Percentiles rank a stretch among this genome's conserved stretches.
phyloP scores from a whole-genome alignment of 257 asterid genomes.

The Fraxinus pennsylvanica region DNA sequence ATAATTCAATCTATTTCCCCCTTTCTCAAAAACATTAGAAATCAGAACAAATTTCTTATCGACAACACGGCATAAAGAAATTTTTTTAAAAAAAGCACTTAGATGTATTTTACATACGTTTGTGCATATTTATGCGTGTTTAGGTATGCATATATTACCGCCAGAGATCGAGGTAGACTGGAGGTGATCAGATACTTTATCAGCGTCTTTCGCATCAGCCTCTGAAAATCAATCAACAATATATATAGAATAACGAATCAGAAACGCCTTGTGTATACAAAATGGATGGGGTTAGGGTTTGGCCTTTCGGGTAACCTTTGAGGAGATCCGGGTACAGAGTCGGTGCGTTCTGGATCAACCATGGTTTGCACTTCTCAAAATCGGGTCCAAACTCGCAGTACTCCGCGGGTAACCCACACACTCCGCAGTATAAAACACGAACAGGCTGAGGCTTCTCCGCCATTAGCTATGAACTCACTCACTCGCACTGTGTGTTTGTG shows the following conservation, averaged over 20 bases:
- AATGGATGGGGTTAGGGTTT: constrained; percentile 25
- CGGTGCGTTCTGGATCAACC: constrained; percentile 81
- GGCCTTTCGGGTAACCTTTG: constrained; percentile 48
- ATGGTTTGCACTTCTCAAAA: constrained; percentile 91
- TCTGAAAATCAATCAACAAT: constrained; percentile 37
- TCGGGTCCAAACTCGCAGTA: constrained; percentile 93
- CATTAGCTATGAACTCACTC: constrained; percentile 39
- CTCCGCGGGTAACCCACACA: constrained; percentile 89
- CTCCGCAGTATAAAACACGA: constrained; percentile 71
- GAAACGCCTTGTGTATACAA: neutral
- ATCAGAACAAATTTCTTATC: neutral
- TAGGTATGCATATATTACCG: constrained; percentile 38
- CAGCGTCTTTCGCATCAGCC: constrained; percentile 62
- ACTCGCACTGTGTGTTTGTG: constrained; percentile 14
- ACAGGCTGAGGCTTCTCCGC: constrained; percentile 80
- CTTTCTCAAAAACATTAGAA: neutral
- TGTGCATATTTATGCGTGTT: neutral
- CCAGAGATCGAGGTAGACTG: constrained; percentile 78
- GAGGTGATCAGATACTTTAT: constrained; percentile 69
- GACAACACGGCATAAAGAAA: neutral
- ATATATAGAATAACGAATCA: neutral
- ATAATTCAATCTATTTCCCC: neutral
- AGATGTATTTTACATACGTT: neutral
- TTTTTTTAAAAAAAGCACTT: neutral
- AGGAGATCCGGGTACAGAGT: constrained; percentile 79